Conservation (phyloP, 768 basidiomycete species). For the Pisolithus marmoratus region DNA sequence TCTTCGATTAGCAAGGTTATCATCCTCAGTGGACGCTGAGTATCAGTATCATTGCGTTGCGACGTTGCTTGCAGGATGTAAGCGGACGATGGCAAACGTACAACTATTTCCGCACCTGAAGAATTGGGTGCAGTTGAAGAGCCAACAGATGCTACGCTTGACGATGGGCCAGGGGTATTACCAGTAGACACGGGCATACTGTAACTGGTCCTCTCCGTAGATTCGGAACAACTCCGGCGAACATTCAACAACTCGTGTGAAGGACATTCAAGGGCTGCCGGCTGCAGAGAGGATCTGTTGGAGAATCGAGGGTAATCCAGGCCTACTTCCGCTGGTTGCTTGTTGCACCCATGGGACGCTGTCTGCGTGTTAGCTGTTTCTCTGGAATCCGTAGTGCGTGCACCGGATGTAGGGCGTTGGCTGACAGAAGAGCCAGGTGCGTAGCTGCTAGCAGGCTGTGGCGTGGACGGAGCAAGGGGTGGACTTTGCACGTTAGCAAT, state of each 20-base stretch:
- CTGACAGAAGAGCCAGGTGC: not conserved
- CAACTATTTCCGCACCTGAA: constrained; percentile 25
- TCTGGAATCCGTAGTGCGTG: not conserved
- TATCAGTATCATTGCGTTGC: constrained; percentile 7
- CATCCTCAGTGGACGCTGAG: constrained; percentile 36
- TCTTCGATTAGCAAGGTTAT: constrained; percentile 68
- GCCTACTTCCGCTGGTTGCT: no score
- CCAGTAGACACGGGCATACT: not conserved
- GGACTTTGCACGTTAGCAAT: not conserved
- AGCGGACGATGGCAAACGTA: constrained; percentile 1
- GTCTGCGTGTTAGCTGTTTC: not conserved
- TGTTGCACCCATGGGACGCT: no score
- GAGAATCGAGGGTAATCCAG: no score
- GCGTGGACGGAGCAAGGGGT: not conserved
- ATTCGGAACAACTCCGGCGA: constrained; percentile 6
- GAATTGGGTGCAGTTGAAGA: constrained; percentile 24
- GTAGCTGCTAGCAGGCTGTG: constrained; percentile 2
- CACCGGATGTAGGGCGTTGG: constrained; percentile 4
- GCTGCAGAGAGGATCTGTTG: not conserved
- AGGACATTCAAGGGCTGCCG: not conserved
- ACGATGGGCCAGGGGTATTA: not conserved
- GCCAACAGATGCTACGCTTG: not conserved
- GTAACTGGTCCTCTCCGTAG: constrained; percentile 1
- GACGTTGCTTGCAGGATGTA: constrained; percentile 9
- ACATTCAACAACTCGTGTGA: constrained; percentile 5